phyloP scores from a whole-genome alignment of 441 rosid species.

The Gossypium laxum region DNA sequence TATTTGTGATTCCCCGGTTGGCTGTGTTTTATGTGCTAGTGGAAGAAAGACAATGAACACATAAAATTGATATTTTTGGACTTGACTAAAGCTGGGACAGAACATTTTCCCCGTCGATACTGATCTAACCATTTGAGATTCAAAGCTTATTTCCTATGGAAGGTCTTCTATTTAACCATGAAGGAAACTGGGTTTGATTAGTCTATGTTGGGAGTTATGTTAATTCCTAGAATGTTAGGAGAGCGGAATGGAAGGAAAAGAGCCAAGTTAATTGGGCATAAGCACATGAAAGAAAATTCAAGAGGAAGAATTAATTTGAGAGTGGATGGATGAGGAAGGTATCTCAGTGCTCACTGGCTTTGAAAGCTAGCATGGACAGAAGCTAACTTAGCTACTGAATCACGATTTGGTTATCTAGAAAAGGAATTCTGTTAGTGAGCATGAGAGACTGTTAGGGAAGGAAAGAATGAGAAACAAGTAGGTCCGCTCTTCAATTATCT shows the following conservation, averaged over 20 bases:
- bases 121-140: not conserved
- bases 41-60: not conserved
- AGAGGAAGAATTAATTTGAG: not conserved
- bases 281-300: not conserved
- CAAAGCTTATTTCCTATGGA: not conserved
- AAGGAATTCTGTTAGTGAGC: not conserved
- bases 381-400: not conserved
- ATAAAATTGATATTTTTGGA: not conserved
- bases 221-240: slow-evolving; percentile 1
- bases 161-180: not conserved
- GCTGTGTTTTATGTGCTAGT: not conserved
- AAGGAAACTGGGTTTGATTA: slow-evolving; percentile 8
- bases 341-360: not conserved
- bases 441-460: not conserved
- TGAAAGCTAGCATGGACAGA: not conserved
- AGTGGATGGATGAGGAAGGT: not conserved
- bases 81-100: not conserved
- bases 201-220: not conserved
- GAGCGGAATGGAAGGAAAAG: not conserved
- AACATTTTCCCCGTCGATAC: not conserved
- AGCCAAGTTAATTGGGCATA: not conserved
- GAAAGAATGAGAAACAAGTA: not conserved
- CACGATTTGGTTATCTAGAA: not conserved
- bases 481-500: not conserved
- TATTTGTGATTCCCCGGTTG: not conserved